phyloP scores from a whole-genome alignment of 768 basidiomycete genomes.

The Russula emetica region DNA sequence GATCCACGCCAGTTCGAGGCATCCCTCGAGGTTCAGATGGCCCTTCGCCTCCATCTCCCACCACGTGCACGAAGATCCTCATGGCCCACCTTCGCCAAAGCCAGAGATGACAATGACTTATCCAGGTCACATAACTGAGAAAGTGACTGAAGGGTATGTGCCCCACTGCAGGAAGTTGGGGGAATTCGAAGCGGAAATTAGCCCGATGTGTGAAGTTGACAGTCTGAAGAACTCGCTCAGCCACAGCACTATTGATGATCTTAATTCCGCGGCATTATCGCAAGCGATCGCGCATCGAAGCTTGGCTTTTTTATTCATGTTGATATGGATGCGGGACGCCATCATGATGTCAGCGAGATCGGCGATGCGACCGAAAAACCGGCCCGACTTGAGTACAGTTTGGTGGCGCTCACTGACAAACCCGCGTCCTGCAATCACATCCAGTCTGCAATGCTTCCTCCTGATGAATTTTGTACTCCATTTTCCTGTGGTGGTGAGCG shows the following conservation, averaged over 20 bases:
- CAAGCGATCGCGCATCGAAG: slow-evolving; percentile 89
- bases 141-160: slow-evolving; percentile 68
- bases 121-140: slow-evolving; percentile 83
- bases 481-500: slow-evolving; percentile 15
- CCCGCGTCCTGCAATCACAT: slow-evolving; percentile 74
- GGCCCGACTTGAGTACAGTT: slow-evolving; percentile 98
- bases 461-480: slow-evolving; percentile 38
- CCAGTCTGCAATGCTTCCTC: slow-evolving; percentile 77
- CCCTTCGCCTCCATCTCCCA: slow-evolving; percentile 99
- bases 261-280: slow-evolving; percentile 97
- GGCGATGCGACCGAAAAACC: slow-evolving; percentile 92
- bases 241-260: slow-evolving; percentile 80
- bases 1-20: slow-evolving; percentile 99
- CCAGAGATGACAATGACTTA: slow-evolving; percentile 95
- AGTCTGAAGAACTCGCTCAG: slow-evolving; percentile 88
- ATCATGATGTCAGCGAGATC: slow-evolving; percentile 95
- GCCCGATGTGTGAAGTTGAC: slow-evolving; percentile 93
- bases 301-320: slow-evolving; percentile 81
- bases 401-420: slow-evolving; percentile 47
- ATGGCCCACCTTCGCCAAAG: slow-evolving; percentile 95
- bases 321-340: slow-evolving; percentile 76
- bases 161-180: slow-evolving; percentile 68
- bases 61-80: slow-evolving; percentile 95
- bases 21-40: slow-evolving; percentile 95
- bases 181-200: slow-evolving; percentile 97